Base-by-base conservation (phyloP, 345 rosid species). In the Arabis alpina region DNA sequence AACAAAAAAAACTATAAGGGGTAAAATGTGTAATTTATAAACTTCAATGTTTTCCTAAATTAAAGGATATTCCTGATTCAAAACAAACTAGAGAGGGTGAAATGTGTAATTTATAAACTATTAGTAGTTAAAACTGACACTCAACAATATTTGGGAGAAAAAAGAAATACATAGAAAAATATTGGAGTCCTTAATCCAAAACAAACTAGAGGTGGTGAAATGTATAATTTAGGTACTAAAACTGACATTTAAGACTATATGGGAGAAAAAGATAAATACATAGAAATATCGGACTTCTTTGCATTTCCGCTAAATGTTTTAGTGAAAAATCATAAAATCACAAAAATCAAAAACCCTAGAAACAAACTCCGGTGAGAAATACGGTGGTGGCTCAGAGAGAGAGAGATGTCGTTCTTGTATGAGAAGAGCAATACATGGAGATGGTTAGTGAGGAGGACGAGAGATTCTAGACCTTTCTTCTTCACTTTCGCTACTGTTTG, bases 401-500 rank as follows among this genome's bases (percentile, higher is more conserved):
- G 55, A 64, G 72, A 28, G 54, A 84, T 86, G 95, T 84, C 89
- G 80, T 24, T 86, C 5, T 67, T 86, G 70, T 86, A 80, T 78
- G 94, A 88, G 83, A 88, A 86, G 77, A 84, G 91, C 77, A 72
- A 64, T 78, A 52, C 88, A 4, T 91, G 97, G 95, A 75, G 91
- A 77, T 87, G 97, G 93, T 27, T 91, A 15, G 95, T 88, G 80
- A 78, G 71, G 85, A 80, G 76, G 83, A 91, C 96, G 6, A 71
- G 91, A 57, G 98, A 88, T 48, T 92, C 96, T 0, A 94, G 79
- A 83, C 79, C 98, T 4, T 92, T 94, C 88, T 89, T 92, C 87
- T 76, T 91, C 43, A 75, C 91, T 8, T 92, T 94, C 76, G 99
- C 97, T 59, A 81, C 99, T 65, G 59, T 87, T 3, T 94, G 99